These are phyloP conservation scores for Tulasnella sp. DNA, from an alignment of 768 basidiomycete species.

Conservation along the genomic window DNA sequence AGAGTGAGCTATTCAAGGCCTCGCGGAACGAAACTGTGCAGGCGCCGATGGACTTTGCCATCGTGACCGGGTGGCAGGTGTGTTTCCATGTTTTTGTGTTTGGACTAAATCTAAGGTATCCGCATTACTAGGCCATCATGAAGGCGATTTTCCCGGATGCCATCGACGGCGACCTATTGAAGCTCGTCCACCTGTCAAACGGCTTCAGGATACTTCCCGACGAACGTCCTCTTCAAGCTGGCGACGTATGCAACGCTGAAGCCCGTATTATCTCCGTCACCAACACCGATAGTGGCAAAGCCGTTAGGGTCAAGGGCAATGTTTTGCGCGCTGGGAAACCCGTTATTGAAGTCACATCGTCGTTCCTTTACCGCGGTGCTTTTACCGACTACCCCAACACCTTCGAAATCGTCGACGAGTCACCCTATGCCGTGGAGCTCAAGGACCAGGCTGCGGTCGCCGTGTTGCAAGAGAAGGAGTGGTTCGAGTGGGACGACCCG, in stretches of 20 bases:
- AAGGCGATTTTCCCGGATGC: conserved; percentile 86
- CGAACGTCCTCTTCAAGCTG: conserved; percentile 60
- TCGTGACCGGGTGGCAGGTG: conserved; percentile 97
- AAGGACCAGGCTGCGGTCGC: conserved; percentile 70
- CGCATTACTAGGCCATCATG: conserved; percentile 97
- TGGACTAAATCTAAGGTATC: conserved; percentile 10
- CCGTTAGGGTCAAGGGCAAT: conserved; percentile 77
- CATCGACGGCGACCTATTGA: conserved; percentile 89
- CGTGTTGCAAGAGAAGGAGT: conserved; percentile 89
- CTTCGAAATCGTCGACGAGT: conserved; percentile 83
- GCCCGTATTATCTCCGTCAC: conserved; percentile 80
- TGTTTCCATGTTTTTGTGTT: conserved; percentile 22
- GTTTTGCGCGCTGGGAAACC: conserved; percentile 65
- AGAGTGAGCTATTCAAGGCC: conserved; percentile 79
- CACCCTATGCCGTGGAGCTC: conserved; percentile 71
- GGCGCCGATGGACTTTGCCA: conserved; percentile 98
- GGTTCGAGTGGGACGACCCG: conserved; percentile 93
- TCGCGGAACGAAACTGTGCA: conserved; percentile 50
- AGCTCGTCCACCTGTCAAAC: conserved; percentile 94
- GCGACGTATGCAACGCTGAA: conserved; percentile 82
- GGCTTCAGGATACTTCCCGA: conserved; percentile 85
- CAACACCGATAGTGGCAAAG: conserved; percentile 86
- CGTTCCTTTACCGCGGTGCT: conserved; percentile 93
- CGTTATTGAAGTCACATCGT: conserved; percentile 85
- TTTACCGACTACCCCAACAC: conserved; percentile 94